Evolutionary conservation across 140 eudicot genomes (phyloP), one percentile per base, ranked within the genome.

Genomic region (Bidens hawaiensis): DNA sequence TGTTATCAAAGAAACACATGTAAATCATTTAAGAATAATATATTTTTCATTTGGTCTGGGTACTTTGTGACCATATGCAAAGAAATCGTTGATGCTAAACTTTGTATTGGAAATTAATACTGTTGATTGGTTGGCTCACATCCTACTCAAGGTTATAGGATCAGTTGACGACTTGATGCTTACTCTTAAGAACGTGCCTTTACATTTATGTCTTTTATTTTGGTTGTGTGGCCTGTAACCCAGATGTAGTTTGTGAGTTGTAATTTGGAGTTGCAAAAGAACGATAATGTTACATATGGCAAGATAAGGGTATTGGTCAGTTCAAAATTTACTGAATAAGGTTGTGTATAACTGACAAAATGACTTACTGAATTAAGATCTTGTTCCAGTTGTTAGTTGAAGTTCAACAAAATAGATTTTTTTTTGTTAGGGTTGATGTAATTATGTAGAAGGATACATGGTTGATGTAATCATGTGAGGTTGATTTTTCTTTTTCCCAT

Each of bases 291-390:
- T 56, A 56, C 43, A 28, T 56, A 28, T 28, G 42, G 42, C 62
- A 56, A 21, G 38, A 54, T 16, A 15, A 31, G 23, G 24, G 62
- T 56, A 56, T 7, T 56, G 7, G 15, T 15, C 13, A 13, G 13
- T 26, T 58, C 43, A 33, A n/a, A 34, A 58, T 58, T 31, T 10
- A 17, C 25, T 7, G 42, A 42, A 56, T 27, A 27, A 56, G 45
- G 45, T 6, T 30, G 24, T 79, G 62, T 62, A 66, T 14, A 85
- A 79, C 82, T 60, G 55, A 25, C 28, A 15, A 33, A 24, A n/a
- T 46, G 56, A 43, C n/a, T 26, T 56, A 16, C 6, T 13, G 16
- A 30, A 3, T 56, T 28, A 14, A 50, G 62, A 30, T 56, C 2
- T 15, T 25, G 61, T 27, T 53, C 5, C 0, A 49, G 15, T 47